Base-by-base conservation (phyloP, 495 filamentous ascomycete species). In the Aspergillus biplanus region DNA sequence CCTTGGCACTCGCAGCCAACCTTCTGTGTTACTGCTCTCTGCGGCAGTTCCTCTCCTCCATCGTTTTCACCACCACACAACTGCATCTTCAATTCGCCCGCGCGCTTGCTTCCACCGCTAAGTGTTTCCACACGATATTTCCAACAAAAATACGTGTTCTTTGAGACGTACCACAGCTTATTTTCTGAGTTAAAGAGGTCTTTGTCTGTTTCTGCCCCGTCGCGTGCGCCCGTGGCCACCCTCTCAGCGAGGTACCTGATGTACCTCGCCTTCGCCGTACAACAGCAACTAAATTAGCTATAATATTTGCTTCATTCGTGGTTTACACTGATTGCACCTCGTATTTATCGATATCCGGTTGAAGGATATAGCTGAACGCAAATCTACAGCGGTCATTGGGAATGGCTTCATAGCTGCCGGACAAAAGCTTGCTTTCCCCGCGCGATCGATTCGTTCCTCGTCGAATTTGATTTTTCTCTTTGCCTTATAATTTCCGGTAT, bases 361-460 rank as follows among this genome's bases (percentile, higher is more conserved):
- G 52, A 34, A 54, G 4, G 8, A n/a, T 0, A 32, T 27, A 12
- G 32, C 33, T 31, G 44, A 13, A 50, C 16, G 59, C 39, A 16
- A 27, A 31, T 35, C 33, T 33, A 16, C 58, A 37, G 49, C 39
- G 54, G 18, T 55, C 57, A 61, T 66, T 48, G 71, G 75, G 67
- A 53, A 77, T 79, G 76, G 75, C 71, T 65, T 62, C 69, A 49
- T 75, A 77, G 66, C 67, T 69, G 35, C 58, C 63, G 49, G 42
- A 50, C 54, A 55, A 64, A 67, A 50, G 21, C 37, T 50, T 65
- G 21, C 21, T 27, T 55, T 56, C 18, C 34, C 18, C 64, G 70
- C 71, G 68, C 74, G 68, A 73, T 70, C 62, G 32, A 55, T 39
- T 34, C 52, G 37, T 44, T 54, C 33, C 18, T 31, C 52, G 13